Evolutionary conservation across 129 eudicot genomes (phyloP).

Genomic region (Escallonia herrerae): DNA sequence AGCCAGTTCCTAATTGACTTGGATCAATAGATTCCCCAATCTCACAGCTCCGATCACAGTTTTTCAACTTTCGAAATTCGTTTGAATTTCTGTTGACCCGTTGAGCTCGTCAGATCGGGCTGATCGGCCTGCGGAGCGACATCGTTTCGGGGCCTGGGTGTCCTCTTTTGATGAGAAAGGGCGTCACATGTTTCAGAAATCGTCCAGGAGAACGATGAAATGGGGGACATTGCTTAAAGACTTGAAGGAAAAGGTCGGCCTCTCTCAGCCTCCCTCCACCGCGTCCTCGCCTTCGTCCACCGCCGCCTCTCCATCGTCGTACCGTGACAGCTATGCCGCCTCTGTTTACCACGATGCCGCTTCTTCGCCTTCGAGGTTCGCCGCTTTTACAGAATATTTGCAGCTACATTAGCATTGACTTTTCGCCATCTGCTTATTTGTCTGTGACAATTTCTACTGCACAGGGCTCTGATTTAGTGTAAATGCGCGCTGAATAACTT

Average conservation of each 20-base stretch:
- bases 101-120: constrained; percentile 20
- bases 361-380: constrained; percentile 39
- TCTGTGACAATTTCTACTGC: too few relatives aligned
- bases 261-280: constrained; percentile 37
- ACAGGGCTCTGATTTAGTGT: neutral
- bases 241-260: constrained; percentile 84
- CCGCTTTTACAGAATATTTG: neutral
- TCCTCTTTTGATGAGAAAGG: constrained; percentile 34
- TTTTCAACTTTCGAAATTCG: neutral
- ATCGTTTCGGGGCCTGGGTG: neutral
- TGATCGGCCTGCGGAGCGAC: constrained; percentile 17
- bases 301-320: constrained; percentile 30
- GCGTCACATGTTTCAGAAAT: constrained; percentile 16
- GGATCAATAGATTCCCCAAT: constrained; percentile 18
- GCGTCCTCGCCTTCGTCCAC: constrained; percentile 24
- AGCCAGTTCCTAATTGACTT: constrained; percentile 24
- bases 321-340: constrained; percentile 29
- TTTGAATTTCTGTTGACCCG: constrained; percentile 1
- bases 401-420: neutral
- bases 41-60: constrained; percentile 26
- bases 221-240: constrained; percentile 96
- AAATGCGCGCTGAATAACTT: too few relatives aligned
- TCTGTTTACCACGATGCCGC: constrained; percentile 21
- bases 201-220: constrained; percentile 67
- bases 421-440: neutral